phyloP scores from a whole-genome alignment of 768 basidiomycete genomes.

The Mycena kentingensis region DNA sequence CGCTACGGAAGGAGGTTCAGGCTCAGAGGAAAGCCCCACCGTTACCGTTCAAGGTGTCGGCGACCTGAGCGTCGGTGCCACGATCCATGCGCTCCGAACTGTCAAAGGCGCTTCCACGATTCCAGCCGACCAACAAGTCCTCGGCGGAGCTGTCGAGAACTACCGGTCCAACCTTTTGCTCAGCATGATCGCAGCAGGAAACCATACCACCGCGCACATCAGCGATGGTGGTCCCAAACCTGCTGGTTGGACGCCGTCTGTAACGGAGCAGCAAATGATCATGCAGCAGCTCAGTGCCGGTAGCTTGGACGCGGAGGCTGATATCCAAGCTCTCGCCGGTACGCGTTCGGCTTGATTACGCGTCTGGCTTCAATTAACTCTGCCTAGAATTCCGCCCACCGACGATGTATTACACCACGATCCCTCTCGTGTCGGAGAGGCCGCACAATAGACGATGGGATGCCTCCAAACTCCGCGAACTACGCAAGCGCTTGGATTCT shows the following conservation, averaged over 20 bases:
- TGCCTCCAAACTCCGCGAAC: constrained; percentile 88
- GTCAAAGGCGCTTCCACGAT: constrained; percentile 93
- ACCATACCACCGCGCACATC: constrained; percentile 57
- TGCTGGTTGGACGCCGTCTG: constrained; percentile 66
- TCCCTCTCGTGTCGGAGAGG: constrained; percentile 86
- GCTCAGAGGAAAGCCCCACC: constrained; percentile 62
- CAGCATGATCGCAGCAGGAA: constrained; percentile 82
- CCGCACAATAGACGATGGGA: constrained; percentile 89
- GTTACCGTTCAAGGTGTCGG: constrained; percentile 80
- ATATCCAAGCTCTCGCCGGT: constrained; percentile 88
- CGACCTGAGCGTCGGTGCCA: constrained; percentile 83
- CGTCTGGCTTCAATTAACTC: constrained; percentile 30
- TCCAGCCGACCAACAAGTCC: constrained; percentile 90
- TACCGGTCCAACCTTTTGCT: constrained; percentile 90
- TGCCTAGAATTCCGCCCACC: constrained; percentile 83
- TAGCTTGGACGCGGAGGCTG: constrained; percentile 74
- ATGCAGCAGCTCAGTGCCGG: constrained; percentile 89
- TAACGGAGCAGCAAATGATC: constrained; percentile 96
- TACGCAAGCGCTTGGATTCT: constrained; percentile 93
- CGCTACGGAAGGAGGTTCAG: constrained; percentile 61
- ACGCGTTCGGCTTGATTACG: constrained; percentile 1
- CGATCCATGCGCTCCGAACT: constrained; percentile 82
- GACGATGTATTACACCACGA: constrained; percentile 94
- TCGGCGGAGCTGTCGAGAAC: constrained; percentile 91
- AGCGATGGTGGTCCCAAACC: constrained; percentile 62